Conservation (phyloP, 805 yeast genomes). For the Debaryomyces tyrocola region DNA sequence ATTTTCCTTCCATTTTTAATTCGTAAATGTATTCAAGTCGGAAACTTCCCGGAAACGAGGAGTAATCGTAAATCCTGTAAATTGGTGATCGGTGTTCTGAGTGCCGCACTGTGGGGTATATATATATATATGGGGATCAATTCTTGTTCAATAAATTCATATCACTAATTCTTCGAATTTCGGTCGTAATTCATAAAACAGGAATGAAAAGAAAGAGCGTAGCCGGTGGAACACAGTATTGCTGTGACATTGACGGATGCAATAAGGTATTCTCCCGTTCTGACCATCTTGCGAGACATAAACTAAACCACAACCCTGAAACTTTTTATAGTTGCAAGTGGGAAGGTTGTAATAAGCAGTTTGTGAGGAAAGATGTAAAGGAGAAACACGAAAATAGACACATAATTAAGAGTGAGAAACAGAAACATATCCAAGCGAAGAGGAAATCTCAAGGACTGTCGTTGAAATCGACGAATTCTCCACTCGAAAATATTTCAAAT, state of each 20-base stretch:
- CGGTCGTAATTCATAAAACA: no score
- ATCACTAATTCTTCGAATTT: no score
- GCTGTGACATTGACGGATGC: slow-evolving; percentile 9
- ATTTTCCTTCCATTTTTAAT: no score
- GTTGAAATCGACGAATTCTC: no score
- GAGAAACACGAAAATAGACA: slow-evolving; percentile 10
- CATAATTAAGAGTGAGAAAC: slow-evolving; percentile 5
- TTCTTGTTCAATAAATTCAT: no score
- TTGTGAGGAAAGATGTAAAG: slow-evolving; percentile 12
- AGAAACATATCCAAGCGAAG: slow-evolving; percentile 1
- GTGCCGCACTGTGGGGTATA: no score
- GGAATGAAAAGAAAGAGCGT: not conserved
- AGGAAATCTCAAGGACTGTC: not conserved
- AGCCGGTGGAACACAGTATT: not conserved
- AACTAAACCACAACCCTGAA: slow-evolving; percentile 7
- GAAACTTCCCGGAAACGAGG: no score
- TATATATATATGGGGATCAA: no score
- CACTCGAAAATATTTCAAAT: no score
- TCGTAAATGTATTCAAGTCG: no score
- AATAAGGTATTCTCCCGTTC: slow-evolving; percentile 8
- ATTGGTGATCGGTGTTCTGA: no score
- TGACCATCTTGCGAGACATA: slow-evolving; percentile 12
- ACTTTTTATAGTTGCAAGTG: slow-evolving; percentile 5
- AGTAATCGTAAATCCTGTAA: no score
- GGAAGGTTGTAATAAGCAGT: slow-evolving; percentile 9